Evolutionary conservation across 169 alveolate species (phyloP).

Genomic region (Cystoisospora suis): DNA sequence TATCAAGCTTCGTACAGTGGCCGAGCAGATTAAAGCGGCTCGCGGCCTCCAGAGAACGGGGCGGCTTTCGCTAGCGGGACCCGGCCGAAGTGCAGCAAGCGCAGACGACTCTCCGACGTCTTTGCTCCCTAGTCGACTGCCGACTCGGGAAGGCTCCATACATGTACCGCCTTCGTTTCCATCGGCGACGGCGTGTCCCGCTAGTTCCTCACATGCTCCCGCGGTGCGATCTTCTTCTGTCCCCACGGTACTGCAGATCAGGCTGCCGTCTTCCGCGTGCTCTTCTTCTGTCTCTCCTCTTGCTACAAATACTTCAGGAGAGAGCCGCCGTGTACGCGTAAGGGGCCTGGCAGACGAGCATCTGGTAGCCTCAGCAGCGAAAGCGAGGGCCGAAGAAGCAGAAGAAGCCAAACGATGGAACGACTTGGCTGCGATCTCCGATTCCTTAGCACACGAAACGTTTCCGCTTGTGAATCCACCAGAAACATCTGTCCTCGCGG

Average conservation of each 20-base stretch:
- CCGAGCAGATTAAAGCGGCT: neutral
- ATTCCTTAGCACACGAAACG: too few relatives aligned
- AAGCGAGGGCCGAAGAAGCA: neutral
- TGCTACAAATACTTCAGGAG: neutral
- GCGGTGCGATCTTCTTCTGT: too few relatives aligned
- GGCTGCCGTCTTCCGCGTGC: too few relatives aligned
- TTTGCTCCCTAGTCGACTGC: neutral
- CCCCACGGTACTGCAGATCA: too few relatives aligned
- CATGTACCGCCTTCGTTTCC: neutral
- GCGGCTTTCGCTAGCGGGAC: neutral
- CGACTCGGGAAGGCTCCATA: neutral
- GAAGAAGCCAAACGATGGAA: neutral
- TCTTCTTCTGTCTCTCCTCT: slow-evolving; percentile 3
- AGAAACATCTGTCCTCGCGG: too few relatives aligned
- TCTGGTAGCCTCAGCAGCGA: neutral
- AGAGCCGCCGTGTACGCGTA: neutral
- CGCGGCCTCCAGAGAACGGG: neutral
- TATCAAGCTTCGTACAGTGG: neutral
- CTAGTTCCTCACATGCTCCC: too few relatives aligned
- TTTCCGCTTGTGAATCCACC: too few relatives aligned
- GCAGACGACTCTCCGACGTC: neutral
- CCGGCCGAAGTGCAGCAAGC: neutral
- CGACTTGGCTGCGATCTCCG: too few relatives aligned
- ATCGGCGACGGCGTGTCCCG: too few relatives aligned
- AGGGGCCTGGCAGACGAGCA: neutral